phyloP scores from a whole-genome alignment of 345 rosid genomes.

The Luvunga scandens region DNA sequence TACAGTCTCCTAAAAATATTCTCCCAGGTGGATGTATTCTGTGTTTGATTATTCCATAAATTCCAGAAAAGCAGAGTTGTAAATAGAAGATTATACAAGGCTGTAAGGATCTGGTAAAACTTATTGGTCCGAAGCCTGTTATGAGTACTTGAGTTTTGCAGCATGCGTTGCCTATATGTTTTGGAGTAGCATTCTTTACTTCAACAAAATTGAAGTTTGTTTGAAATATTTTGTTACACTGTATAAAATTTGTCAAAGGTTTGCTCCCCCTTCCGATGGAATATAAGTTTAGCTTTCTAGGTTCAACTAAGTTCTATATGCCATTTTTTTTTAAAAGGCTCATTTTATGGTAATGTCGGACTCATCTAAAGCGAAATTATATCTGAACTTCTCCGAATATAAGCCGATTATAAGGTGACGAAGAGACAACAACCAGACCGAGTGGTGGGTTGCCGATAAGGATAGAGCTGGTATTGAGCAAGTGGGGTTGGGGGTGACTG shows the following conservation, averaged over 20 bases:
- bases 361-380: too few relatives aligned
- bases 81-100: conserved; percentile 30
- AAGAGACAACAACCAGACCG: background rate
- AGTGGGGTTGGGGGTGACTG: too few relatives aligned
- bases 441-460: background rate
- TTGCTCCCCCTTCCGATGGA: background rate
- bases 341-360: too few relatives aligned
- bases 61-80: conserved; percentile 21
- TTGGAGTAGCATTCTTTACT: background rate
- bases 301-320: too few relatives aligned
- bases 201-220: background rate
- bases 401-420: background rate
- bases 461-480: too few relatives aligned
- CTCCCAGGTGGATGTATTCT: background rate
- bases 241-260: background rate
- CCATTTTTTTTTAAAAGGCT: too few relatives aligned
- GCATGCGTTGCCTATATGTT: background rate
- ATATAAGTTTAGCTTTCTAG: too few relatives aligned
- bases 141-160: background rate
- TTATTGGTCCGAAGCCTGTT: background rate
- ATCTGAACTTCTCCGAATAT: too few relatives aligned
- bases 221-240: background rate
- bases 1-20: background rate
- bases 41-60: conserved; percentile 2
- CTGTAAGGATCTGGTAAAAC: conserved; percentile 15